Evolutionary conservation across 352 stramenopile genomes (phyloP), one percentile per base, ranked within the genome.

Genomic region (Globisporangium emineosum): DNA sequence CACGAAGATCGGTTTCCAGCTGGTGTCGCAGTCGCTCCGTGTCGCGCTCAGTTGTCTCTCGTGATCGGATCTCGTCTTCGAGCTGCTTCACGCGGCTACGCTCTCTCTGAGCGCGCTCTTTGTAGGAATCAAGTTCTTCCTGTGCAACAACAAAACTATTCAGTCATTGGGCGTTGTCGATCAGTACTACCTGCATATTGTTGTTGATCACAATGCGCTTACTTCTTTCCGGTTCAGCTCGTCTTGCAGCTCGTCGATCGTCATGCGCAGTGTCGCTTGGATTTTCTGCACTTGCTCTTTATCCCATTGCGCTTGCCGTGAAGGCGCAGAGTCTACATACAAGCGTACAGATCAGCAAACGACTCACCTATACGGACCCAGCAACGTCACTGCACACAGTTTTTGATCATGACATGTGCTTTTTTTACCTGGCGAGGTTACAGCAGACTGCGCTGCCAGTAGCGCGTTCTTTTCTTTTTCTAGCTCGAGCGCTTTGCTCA

Each of bases 231-330:
- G 71, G 1, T 63, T 76, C 7, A 94, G 67, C 32, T 93, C 86
- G n/a, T 93, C 79, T 56, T 94, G 82, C 2, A 94, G 77, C 56
- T 94, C 86, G 12, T 88, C 71, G 30, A 94, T 90, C 1, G 86
- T 93, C 45, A 77, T 73, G 47, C 77, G 78, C 21, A 94, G 61
- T 12, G 86, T 93, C 12, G 76, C 63, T 25, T 93, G 79, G 55
- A 94, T 93, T 57, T 90, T 91, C 2, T 76, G 64, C 5, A 76
- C 61, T 53, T 93, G 83, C 59, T 94, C 78, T 29, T 84, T 81
- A 72, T 90, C 86, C 85, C 83, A 94, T 12, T 76, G 65, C 19
- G 67, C 59, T 10, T 81, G 74, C 5, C 60, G 66, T 9, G 61
- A 64, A 32, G 49, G 47, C 23, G 7, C 30, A 1, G 55, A 37